phyloP scores from a whole-genome alignment of 345 rosid genomes.

The Heritiera littoralis region DNA sequence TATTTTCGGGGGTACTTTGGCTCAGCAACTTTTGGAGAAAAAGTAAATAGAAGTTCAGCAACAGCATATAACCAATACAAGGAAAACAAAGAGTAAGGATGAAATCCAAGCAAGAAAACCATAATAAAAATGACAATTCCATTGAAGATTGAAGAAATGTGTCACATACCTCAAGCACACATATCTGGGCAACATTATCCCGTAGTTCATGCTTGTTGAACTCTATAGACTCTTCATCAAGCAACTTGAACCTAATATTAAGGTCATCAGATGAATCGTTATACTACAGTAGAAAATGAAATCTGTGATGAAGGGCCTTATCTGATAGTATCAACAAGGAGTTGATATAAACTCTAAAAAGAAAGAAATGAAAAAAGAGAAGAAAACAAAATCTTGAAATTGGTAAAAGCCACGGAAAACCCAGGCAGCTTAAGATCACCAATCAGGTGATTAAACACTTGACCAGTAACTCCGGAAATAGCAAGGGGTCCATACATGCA shows the following conservation, averaged over 20 bases:
- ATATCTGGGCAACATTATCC: constrained; percentile 98
- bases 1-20: constrained; percentile 36
- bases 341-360: neutral
- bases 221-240: constrained; percentile 78
- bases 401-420: neutral
- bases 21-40: constrained; percentile 44
- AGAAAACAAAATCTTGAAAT: neutral
- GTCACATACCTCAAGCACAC: constrained; percentile 76
- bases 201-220: constrained; percentile 84
- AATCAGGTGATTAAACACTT: constrained; percentile 3
- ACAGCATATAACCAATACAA: constrained; percentile 12
- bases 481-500: neutral
- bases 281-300: constrained; percentile 24
- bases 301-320: constrained; percentile 4
- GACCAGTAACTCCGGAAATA: neutral
- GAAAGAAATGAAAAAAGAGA: neutral
- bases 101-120: constrained; percentile 3
- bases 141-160: constrained; percentile 11
- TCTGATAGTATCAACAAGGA: constrained; percentile 11
- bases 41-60: constrained; percentile 10
- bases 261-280: constrained; percentile 24
- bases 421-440: neutral
- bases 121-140: neutral
- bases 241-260: constrained; percentile 76
- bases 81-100: constrained; percentile 3